Percentiles rank a stretch among this genome's conserved stretches.
Conservation (phyloP, 2,329 filamentous ascomycete species). For the Pseudopithomyces chartarum region DNA sequence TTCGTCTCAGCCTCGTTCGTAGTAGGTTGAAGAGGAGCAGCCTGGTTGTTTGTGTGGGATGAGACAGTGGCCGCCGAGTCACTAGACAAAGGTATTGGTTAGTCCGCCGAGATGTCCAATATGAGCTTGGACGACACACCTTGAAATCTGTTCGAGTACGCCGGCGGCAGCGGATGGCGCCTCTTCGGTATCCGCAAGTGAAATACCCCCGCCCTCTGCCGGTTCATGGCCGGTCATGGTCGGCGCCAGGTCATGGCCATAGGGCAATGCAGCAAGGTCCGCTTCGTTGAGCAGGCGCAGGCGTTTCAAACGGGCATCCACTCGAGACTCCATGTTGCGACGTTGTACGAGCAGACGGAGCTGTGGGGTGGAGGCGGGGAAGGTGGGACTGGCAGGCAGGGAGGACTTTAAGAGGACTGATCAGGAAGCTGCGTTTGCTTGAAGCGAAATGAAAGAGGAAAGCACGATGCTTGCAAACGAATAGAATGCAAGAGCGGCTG, state of each 20-base stretch:
- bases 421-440: not conserved
- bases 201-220: slow-evolving; percentile 23
- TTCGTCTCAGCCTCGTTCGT: not conserved
- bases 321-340: slow-evolving; percentile 22
- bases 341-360: not conserved
- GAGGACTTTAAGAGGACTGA: not conserved
- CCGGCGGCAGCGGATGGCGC: too few species aligned
- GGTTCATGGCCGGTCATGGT: slow-evolving; percentile 17
- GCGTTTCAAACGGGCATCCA: slow-evolving; percentile 27
- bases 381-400: not conserved
- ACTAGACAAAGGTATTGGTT: too few species aligned
- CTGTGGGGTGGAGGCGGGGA: not conserved
- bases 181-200: not conserved
- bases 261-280: slow-evolving; percentile 34
- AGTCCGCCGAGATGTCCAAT: too few species aligned
- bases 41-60: slow-evolving; percentile 15
- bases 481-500: not conserved
- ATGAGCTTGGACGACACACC: too few species aligned
- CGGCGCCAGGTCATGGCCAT: slow-evolving; percentile 12
- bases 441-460: not conserved
- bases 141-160: too few species aligned
- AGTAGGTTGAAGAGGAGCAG: not conserved
- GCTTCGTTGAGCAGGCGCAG: slow-evolving; percentile 23
- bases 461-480: not conserved
- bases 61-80: not conserved